phyloP scores from a whole-genome alignment of 306 rosid genomes.

The Fagus sylvatica region DNA sequence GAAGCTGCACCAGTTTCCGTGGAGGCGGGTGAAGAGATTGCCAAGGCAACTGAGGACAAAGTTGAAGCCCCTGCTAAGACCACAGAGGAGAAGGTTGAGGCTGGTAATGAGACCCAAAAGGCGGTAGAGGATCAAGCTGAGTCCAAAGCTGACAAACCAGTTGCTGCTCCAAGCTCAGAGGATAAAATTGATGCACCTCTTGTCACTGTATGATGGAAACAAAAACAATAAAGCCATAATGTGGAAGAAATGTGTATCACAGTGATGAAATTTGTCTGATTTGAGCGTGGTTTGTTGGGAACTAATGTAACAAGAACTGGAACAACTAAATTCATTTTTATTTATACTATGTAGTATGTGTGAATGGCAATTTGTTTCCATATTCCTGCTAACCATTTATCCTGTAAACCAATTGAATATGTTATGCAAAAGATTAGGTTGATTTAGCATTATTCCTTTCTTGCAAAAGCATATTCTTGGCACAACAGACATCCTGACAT shows the following conservation, averaged over 20 bases:
- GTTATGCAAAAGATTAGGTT: neutral
- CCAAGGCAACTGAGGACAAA: constrained; percentile 13
- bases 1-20: neutral
- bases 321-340: neutral
- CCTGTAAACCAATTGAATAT: neutral
- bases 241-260: neutral
- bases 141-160: neutral
- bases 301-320: neutral
- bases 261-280: neutral
- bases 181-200: constrained; percentile 30
- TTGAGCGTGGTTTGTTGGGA: constrained; percentile 9
- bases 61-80: constrained; percentile 7
- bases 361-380: neutral
- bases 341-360: neutral
- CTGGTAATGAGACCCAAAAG: constrained; percentile 13
- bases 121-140: constrained; percentile 13
- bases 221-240: neutral
- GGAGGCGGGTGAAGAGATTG: constrained; percentile 5
- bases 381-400: neutral
- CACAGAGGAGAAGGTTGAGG: constrained; percentile 26
- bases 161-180: constrained; percentile 16
- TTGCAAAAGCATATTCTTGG: neutral
- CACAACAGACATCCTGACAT: neutral
- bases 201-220: constrained; percentile 17
- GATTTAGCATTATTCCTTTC: neutral